Evolutionary conservation across 805 yeast species (phyloP), one percentile per base, ranked within the genome.

Genomic region (Lipomyces yamadae): DNA sequence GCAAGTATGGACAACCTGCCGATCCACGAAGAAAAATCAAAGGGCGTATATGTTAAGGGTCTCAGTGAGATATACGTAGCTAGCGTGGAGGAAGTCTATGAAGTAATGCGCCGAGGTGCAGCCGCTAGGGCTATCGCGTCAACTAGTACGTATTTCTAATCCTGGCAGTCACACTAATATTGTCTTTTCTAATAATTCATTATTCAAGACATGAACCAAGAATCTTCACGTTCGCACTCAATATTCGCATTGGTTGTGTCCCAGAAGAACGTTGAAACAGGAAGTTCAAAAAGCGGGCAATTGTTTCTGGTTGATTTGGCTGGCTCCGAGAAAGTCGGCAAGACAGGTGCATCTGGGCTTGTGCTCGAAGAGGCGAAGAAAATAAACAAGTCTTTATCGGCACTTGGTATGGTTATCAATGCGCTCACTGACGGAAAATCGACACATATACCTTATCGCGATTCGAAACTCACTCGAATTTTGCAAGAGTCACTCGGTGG

Each of bases 401-500:
- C 92, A 0, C 80, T 92, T 64, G 96, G 97, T 2, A 86, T 88
- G 76, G 96, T 92, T 15, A 91, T 92, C 54, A 86, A 90, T 72
- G 85, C 92, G 0, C 82, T 93, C 58, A 88, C 96, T 0, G 93
- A 89, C 71, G 85, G 87, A 0, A 84, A 83, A 68, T 80, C 87
- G 1, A 80, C 84, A 2, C 91, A 89, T 72, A 79, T 88, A 8
- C 92, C 95, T 0, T 91, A 89, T 71, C 80, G 93, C 64, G 94
- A 90, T 72, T 89, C 96, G 1, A 89, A 89, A 72, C 81, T 91
- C 61, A 90, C 97, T 0, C 81, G 94, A 68, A 86, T 92, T 13
- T 77, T 91, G 42, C 93, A 89, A 74, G 92, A 89, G 71, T 86
- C 94, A 0, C 78, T 91, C 30, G 95, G 96, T 4, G 96, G 96